Base-by-base conservation (phyloP, 2,329 filamentous ascomycete species). In the Teratosphaeria epicoccoides region DNA sequence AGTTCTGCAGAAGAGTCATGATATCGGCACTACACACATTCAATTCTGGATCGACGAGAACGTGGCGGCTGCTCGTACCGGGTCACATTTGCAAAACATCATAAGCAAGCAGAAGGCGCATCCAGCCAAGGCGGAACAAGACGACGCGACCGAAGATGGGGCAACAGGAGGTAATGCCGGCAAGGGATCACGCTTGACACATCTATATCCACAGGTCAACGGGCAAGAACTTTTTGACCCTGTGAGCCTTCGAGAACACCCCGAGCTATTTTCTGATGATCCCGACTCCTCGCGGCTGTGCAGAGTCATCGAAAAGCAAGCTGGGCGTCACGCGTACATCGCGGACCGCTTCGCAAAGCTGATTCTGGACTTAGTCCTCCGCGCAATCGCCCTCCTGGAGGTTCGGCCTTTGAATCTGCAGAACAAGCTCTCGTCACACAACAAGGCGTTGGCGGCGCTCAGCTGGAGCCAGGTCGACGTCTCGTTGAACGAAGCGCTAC, bases 301-400 rank as follows among this genome's bases (percentile, higher is more conserved):
- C 49, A 9, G 37, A 22, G 17, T 28, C 49, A 28, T 40, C 37
- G 24, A 28, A n/a, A 20, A 24, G 40, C 11, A 22, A 20, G 24
- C 28, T 22, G 47, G 24, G 3, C 24, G 43, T 10, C 26, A 50
- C 17, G 33, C 25, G 22, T 57, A 49, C 48, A 40, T 59, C 20
- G 54, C 56, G 9, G 55, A 60, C 14, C 51, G 55, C n/a, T 46
- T 54, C 17, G 55, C 53, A 6, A 53, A 54, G 22, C 55, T 59
- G 2, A 22, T 59, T 9, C 47, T 59, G 23, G 58, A 60, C 11
- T 47, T 58, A n/a, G 17, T 44, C 10, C 49, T 56, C 49, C 54
- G 55, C 17, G 14, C 55, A 12, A n/a, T 59, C 28, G 43, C 55
- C 20, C 54, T 53, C 4, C 50, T 57, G 45, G 58, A 61, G n/a